Base-by-base conservation (phyloP, 2,329 filamentous ascomycete genomes). In the Aspergillus persii region DNA sequence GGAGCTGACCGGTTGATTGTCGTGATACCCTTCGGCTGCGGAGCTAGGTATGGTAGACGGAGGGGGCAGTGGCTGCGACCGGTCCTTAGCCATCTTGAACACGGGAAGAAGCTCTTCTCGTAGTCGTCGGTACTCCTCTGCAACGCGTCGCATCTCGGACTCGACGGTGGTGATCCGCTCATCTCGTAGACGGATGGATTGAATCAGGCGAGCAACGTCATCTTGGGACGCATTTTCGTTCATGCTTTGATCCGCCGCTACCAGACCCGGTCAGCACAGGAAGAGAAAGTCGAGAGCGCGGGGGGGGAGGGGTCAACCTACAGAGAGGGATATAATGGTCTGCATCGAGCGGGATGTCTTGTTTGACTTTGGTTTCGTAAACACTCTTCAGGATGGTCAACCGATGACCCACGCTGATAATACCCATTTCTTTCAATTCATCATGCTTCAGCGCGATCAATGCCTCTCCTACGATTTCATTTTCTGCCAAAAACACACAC, bases 341-440 rank as follows among this genome's bases (percentile, higher is more conserved):
- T 62, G 89, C 88, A 72, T 98, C 94, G 68, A 97, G 85, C 15
- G 91, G 89, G 61, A 98, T 86, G 69, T 96, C 92, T 71, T 97
- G 93, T 64, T 92, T 92, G 74, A 94, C 89, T 80, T 99, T 99
- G 71, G 95, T 89, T 71, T 98, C 93, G 78, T 97, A 98, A 56
- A 98, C 92, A 69, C 88, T 93, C 79, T 97, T 98, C 59, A 99
- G 83, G 59, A 99, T 96, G 26, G 92, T 96, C 69, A 99, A 82
- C 61, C 95, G 89, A 79, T 99, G 95, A 46, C 95, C 95, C 51
- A 97, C 92, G 77, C 94, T 98, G 63, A 83, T 82, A 64, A 99
- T 90, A 51, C 93, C 93, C 88, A 98, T 94, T 72, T 96, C 92
- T 77, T 96, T 96, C 68, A 99, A 81, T 73, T 98, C 94, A 58